Base-by-base conservation (phyloP, 768 basidiomycete genomes). In the Coprinopsis strossmayeri region DNA sequence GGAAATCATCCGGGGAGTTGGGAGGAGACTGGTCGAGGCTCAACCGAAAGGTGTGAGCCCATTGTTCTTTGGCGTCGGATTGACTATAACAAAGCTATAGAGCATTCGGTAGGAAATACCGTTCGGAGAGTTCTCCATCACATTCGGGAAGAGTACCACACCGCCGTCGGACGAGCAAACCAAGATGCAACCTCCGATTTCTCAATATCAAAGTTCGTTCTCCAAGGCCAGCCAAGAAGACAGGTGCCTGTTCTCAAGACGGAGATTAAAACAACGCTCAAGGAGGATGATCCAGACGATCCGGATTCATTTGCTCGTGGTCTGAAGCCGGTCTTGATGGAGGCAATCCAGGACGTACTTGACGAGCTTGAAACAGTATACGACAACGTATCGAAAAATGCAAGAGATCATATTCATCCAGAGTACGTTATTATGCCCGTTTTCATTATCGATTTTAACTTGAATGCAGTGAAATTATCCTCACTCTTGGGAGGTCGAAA, bases 291-390 rank as follows among this genome's bases (percentile, higher is more conserved):
- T 63, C 69, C 78, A 0, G 78, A 87, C 48, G 87, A 89, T 63
- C 85, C 84, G 0, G 86, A 90, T 58, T 82, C 84, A 13, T 88
- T 90, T 59, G 82, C 88, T 7, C 69, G 74, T 34, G 78, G 78
- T 28, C 64, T 98, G 45, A 96, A 94, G 67, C 95, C 95, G 2
- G 86, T 96, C 1, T 74, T 99, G 47, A 91, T 97, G 77, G 92
- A 96, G 64, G 96, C 93, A 5, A 94, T 99, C 45, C 88, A 95
- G 61, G 95, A 97, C 60, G 89, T 97, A 15, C 74, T 96, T 38
- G 92, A 96, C 55, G 96, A 99, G 65, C 72, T 99, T 30, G 94
- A 96, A 63, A 93, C 90, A 2, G 94, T 95, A 1, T 91, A 97
- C 57, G 90, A 96, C 56, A 93, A 87, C 57, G 85, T 98, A 17